Percentiles rank a stretch among this genome's conserved stretches.
These are phyloP conservation scores for Fusarium virguliforme DNA, from an alignment of 2,329 filamentous ascomycete species.

Conservation along the genomic window DNA sequence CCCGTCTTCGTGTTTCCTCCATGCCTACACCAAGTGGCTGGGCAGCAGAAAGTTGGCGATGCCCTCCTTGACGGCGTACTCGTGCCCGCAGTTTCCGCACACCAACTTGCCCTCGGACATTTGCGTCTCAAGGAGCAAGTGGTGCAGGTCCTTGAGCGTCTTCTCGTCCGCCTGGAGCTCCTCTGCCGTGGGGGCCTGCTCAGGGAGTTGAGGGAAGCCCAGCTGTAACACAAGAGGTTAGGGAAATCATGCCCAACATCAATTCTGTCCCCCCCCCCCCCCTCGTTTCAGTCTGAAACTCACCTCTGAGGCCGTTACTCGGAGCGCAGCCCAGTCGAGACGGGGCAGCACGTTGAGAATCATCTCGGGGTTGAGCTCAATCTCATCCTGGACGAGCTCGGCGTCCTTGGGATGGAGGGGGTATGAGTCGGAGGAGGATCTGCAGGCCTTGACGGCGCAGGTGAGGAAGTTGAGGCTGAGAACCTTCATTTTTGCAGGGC, in stretches of 20 bases:
- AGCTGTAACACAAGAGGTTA: constrained; percentile 67
- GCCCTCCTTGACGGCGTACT: constrained; percentile 95
- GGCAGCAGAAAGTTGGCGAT: constrained; percentile 97
- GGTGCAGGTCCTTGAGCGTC: constrained; percentile 83
- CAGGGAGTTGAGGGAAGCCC: constrained; percentile 82
- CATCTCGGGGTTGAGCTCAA: constrained; percentile 86
- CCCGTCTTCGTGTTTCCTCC: neutral
- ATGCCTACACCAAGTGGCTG: constrained; percentile 82
- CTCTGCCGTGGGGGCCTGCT: constrained; percentile 73
- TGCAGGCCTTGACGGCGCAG: constrained; percentile 96
- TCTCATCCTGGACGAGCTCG: constrained; percentile 89
- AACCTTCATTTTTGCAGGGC: constrained; percentile 80
- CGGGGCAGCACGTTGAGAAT: constrained; percentile 88
- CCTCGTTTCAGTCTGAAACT: constrained; percentile 41
- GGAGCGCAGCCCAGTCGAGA: constrained; percentile 89
- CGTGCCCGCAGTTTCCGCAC: constrained; percentile 92
- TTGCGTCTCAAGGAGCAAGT: constrained; percentile 88
- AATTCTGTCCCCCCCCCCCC: neutral
- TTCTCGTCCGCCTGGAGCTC: constrained; percentile 77
- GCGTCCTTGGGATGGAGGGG: constrained; percentile 94
- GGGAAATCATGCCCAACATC: constrained; percentile 20
- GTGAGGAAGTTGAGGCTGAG: constrained; percentile 97
- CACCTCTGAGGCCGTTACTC: constrained; percentile 84
- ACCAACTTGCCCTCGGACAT: constrained; percentile 91
- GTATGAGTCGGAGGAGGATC: constrained; percentile 83